Evolutionary conservation across 352 stramenopile species (phyloP).

Genomic region (Phytopythium boreale): DNA sequence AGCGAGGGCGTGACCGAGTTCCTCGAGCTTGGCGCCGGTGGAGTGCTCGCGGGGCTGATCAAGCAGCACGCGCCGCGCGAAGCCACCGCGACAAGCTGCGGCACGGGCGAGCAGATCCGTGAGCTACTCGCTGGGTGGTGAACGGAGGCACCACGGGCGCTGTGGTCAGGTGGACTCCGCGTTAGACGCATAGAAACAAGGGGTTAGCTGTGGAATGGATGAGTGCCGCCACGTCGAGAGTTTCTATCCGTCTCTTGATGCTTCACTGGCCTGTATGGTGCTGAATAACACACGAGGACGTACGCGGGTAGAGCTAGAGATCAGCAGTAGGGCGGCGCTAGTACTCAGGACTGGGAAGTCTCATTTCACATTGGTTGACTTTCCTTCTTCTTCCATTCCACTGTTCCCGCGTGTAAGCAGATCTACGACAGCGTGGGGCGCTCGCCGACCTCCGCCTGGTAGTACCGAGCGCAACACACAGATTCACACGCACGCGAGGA

Average conservation of each 20-base stretch:
- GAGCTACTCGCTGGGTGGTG: conserved; percentile 25
- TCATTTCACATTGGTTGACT: neutral
- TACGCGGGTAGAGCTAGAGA: too few relatives aligned
- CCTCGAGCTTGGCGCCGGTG: conserved; percentile 66
- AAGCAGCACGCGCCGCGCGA: conserved; percentile 50
- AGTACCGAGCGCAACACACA: neutral
- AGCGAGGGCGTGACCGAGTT: conserved; percentile 44
- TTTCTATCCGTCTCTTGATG: too few relatives aligned
- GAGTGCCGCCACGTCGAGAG: too few relatives aligned
- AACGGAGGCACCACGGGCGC: neutral
- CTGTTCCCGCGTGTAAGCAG: conserved; percentile 13
- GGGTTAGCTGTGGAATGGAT: neutral
- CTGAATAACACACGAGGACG: too few relatives aligned
- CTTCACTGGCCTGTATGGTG: too few relatives aligned
- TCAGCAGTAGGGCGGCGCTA: too few relatives aligned
- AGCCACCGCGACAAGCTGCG: conserved; percentile 38
- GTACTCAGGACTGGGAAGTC: neutral
- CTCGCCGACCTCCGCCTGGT: conserved; percentile 55
- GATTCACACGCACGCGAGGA: neutral
- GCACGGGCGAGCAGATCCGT: conserved; percentile 54
- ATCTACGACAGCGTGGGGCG: conserved; percentile 50
- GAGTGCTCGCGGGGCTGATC: conserved; percentile 74
- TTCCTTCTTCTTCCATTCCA: neutral
- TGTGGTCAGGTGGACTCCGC: neutral
- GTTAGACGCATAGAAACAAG: neutral